Evolutionary conservation across 306 rosid genomes (phyloP), one percentile per base, ranked within the genome.

Genomic region (Hylodesmum podocarpum): DNA sequence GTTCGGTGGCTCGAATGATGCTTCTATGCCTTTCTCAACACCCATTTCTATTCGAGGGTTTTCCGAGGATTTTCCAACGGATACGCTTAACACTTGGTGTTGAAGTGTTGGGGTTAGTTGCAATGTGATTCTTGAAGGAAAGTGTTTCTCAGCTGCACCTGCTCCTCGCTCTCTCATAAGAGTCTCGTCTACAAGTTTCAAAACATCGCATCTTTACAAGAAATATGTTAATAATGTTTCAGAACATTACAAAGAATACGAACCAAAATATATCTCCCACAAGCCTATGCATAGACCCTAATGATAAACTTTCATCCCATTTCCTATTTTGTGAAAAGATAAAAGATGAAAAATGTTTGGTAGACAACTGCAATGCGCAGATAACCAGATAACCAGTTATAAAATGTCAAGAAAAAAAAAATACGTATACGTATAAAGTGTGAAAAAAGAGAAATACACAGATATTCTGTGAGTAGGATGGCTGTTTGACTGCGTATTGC

Each of bases 1-100:
- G 47, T 86, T 92, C 0, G 87, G 80, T 4, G 92, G 85, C 4
- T 95, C 93, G 8, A 92, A 86, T 49, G 93, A 84, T 5, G 88
- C 97, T 83, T 95, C 99, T 78, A 92, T 76, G 64, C 78, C 53
- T 71, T 57, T 95, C 44, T 92, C 97, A 8, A 27, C 0, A 1
- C 96, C 96, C 1, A 89, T 40, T 67, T 92, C 99, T 50, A 76
- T 85, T 65, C 0, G 11, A 4, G 99, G 97, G 27, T 92, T 95
- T 36, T 90, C 97, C 1, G 99, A 88, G 41, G 99, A 95, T 82
- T 89, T 95, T 34, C 96, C 80, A 27, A 92, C 97, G 0, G 99
- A 95, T 12, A 95, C 84, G 40, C 92, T 92, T 10, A 86, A 4
- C 12, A 95, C 76, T 71, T 89, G 86, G 14, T 79, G 78, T 75